Evolutionary conservation across 148 eudicot species (phyloP).

Genomic region (Chenopodium berlandieri): DNA sequence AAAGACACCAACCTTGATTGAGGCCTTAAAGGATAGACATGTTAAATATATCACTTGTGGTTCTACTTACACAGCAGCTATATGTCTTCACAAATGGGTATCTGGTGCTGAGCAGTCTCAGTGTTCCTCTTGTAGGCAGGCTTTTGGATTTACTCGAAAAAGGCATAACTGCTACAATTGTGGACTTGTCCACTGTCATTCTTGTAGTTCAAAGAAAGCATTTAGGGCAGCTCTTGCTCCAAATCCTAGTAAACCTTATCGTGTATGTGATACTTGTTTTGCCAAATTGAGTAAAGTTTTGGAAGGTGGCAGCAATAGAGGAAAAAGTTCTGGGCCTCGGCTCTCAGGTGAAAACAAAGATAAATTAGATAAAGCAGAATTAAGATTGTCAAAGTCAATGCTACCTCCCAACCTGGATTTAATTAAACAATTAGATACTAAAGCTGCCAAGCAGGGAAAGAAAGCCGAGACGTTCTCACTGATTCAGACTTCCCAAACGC

Average conservation of each 20-base stretch:
- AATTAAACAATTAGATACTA: slow-evolving; percentile 77
- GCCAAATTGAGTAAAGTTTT: slow-evolving; percentile 72
- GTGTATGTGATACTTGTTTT: slow-evolving; percentile 92
- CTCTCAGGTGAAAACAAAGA: slow-evolving; percentile 95
- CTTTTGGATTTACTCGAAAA: slow-evolving; percentile 94
- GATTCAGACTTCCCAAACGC: slow-evolving; percentile 62
- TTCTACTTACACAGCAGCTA: slow-evolving; percentile 78
- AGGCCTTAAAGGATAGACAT: slow-evolving; percentile 80
- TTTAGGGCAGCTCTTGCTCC: slow-evolving; percentile 86
- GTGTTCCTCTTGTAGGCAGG: slow-evolving; percentile 90
- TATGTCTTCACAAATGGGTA: slow-evolving; percentile 97
- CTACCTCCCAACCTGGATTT: slow-evolving; percentile 68
- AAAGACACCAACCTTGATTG: slow-evolving; percentile 76
- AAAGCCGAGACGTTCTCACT: slow-evolving; percentile 69
- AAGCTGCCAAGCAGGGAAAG: slow-evolving; percentile 90
- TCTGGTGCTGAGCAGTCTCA: slow-evolving; percentile 97
- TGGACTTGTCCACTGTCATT: slow-evolving; percentile 94
- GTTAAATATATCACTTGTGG: slow-evolving; percentile 86
- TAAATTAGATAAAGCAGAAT: slow-evolving; percentile 76
- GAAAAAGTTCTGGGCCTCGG: slow-evolving; percentile 68
- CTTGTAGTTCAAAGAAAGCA: slow-evolving; percentile 87
- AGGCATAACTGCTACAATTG: slow-evolving; percentile 98
- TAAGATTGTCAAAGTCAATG: slow-evolving; percentile 55
- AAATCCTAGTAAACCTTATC: slow-evolving; percentile 82
- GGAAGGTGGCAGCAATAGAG: slow-evolving; percentile 51